Conservation (phyloP, 257 asterid species). For the Phtheirospermum japonicum region DNA sequence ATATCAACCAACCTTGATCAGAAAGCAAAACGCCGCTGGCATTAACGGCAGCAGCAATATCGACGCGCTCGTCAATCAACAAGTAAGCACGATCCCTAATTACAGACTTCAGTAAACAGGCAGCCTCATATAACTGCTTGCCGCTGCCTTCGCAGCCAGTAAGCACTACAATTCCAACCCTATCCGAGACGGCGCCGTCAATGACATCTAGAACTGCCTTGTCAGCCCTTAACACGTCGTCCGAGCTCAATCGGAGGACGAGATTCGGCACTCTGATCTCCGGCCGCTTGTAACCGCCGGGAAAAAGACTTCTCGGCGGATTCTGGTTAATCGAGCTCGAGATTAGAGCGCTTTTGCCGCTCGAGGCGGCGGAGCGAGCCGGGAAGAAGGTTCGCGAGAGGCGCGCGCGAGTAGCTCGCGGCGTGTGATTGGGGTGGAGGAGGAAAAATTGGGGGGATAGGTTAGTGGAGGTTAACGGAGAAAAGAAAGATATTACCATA, state of each 20-base stretch:
- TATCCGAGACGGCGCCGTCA: constrained; percentile 58
- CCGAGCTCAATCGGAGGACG: constrained; percentile 57
- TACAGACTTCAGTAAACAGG: constrained; percentile 74
- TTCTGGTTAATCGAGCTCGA: constrained; percentile 41
- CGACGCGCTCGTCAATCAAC: constrained; percentile 85
- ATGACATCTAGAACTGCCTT: constrained; percentile 44
- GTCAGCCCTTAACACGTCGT: constrained; percentile 50
- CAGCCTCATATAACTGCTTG: constrained; percentile 75
- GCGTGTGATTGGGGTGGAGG: constrained; percentile 31
- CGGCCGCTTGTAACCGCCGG: constrained; percentile 96
- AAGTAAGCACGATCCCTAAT: constrained; percentile 77
- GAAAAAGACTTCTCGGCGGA: constrained; percentile 69
- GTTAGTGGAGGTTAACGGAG: constrained; percentile 37
- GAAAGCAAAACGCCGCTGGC: constrained; percentile 93
- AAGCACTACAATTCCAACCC: constrained; percentile 81
- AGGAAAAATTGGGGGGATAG: constrained; percentile 31
- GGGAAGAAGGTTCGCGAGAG: constrained; percentile 16
- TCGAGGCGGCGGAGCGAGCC: constrained; percentile 26
- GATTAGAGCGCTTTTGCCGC: constrained; percentile 17
- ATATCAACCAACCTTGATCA: constrained; percentile 64
- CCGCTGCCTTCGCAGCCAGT: constrained; percentile 63
- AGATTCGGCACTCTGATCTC: constrained; percentile 75
- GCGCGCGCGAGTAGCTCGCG: constrained; percentile 23
- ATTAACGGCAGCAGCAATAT: constrained; percentile 77
- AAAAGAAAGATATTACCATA: constrained; percentile 41